A percentile compares a stretch with the other conserved stretches of the same genome.
phyloP scores from a whole-genome alignment of 768 basidiomycete genomes.

The Panaeolus papilionaceus region DNA sequence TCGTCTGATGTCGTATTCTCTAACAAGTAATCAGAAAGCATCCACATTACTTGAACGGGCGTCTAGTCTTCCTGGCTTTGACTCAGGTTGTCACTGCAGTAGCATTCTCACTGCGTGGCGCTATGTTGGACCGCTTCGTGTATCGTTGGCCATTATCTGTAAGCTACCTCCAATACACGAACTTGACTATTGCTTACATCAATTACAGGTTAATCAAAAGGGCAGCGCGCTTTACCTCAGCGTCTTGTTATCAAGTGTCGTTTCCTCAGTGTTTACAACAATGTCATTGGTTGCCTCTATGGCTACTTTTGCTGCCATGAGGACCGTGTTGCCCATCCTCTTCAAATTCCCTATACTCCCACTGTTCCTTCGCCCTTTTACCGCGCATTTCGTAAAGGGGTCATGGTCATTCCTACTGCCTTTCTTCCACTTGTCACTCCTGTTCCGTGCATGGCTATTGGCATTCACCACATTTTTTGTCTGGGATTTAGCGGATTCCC shows the following conservation, averaged over 20 bases:
- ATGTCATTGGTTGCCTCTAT: constrained; percentile 45
- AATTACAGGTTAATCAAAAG: constrained; percentile 18
- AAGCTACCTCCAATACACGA: constrained; percentile 14
- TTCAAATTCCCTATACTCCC: constrained; percentile 61
- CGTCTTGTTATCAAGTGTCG: constrained; percentile 38
- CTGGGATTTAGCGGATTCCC: constrained; percentile 68
- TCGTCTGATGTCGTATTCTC: constrained; percentile 3
- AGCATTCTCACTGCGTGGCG: constrained; percentile 58
- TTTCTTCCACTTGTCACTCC: constrained; percentile 48
- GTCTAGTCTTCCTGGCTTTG: constrained; percentile 62
- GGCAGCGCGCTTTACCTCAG: constrained; percentile 18
- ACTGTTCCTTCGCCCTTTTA: constrained; percentile 60
- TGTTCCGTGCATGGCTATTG: constrained; percentile 56
- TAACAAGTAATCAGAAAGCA: constrained; percentile 58
- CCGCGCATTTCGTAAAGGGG: constrained; percentile 66
- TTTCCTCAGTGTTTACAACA: constrained; percentile 47
- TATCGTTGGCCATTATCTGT: constrained; percentile 47
- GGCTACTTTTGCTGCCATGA: constrained; percentile 51
- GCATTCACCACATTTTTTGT: constrained; percentile 55
- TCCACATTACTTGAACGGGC: constrained; percentile 75
- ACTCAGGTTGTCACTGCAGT: constrained; percentile 56
- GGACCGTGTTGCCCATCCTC: constrained; percentile 57
- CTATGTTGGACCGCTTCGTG: constrained; percentile 68
- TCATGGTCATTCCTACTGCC: constrained; percentile 61
- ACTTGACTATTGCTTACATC: neutral